These are phyloP conservation scores for Paramarasmius palmivorus DNA, from an alignment of 1,284 basidiomycete genomes.

Conservation along the genomic window DNA sequence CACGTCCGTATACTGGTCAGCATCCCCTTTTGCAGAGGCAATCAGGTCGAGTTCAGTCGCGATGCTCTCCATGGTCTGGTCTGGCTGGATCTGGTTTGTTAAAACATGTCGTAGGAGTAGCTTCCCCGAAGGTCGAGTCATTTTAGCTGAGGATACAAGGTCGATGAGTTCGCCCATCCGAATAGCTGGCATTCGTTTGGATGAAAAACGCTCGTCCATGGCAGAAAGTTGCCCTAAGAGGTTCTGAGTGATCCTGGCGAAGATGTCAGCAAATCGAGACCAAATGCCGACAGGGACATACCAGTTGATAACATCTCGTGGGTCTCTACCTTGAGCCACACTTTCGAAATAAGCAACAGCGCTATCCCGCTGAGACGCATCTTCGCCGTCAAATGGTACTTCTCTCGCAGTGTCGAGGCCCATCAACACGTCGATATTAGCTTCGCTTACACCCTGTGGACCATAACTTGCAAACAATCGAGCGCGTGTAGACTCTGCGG, in stretches of 20 bases:
- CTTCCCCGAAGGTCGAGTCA: conserved; percentile 70
- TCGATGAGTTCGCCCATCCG: conserved; percentile 81
- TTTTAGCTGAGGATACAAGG: conserved; percentile 58
- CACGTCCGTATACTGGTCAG: conserved; percentile 43
- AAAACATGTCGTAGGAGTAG: conserved; percentile 67
- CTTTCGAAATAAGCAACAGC: conserved; percentile 78
- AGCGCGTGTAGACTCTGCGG: conserved; percentile 68
- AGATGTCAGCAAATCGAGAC: conserved; percentile 2
- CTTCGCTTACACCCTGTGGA: conserved; percentile 51
- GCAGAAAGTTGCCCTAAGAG: conserved; percentile 76
- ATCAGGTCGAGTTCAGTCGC: conserved; percentile 54
- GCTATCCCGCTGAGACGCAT: conserved; percentile 34
- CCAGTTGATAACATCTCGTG: conserved; percentile 86
- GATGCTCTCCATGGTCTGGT: conserved; percentile 36
- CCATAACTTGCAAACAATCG: conserved; percentile 52
- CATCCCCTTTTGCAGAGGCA: conserved; percentile 15
- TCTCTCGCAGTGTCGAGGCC: conserved; percentile 67
- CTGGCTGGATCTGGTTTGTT: conserved; percentile 37
- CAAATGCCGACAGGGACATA: conserved; percentile 28
- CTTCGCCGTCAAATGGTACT: conserved; percentile 61
- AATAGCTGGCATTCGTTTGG: conserved; percentile 51
- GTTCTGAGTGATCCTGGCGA: conserved; percentile 81
- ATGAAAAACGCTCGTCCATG: conserved; percentile 57
- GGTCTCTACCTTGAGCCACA: conserved; percentile 58
- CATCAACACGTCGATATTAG: conserved; percentile 78